Base-by-base conservation (phyloP, 139 green algal species). In the Pycnococcus provasolii region DNA sequence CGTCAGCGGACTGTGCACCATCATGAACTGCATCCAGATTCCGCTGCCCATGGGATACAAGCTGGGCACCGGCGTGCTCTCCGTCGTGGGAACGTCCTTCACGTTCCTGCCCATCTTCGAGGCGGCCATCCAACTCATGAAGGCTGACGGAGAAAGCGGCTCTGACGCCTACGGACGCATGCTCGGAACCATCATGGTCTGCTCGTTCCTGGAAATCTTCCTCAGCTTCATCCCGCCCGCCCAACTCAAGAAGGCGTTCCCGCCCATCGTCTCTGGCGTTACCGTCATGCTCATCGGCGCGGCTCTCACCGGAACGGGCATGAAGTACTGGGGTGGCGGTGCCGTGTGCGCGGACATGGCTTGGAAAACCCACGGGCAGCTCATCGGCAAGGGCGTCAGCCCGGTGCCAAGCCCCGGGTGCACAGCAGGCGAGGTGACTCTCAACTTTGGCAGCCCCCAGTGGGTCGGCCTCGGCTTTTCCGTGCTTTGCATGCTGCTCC, bases 271-370 rank as follows among this genome's bases (percentile, higher is more conserved):
- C 43, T 81, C 79, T 6, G 83, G 83, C 50, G 69, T 81, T 11
- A 73, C 76, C 4, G 79, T 89, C 51, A 77, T 85, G 42, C 68
- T 92, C 4, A 91, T 91, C 52, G 85, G 85, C 58, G 65, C 79
- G 9, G 59, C 73, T 54, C 73, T 90, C 11, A 68, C 73, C 15
- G 72, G 61, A 13, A 77, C 77, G 9, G 85, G 85, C n/a, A 82
- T 90, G 52, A 82, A 86, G 66, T 81, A 86, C 81, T 91, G 85
- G 85, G 85, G 85, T 51, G 85, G 85, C 53, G 85, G 85, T 47
- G 78, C 77, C 48, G 85, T 88, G 66, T 91, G 85, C 61, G 73
- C 66, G 0, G 76, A 85, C 63, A 87, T 53, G 60, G 37, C 60
- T 2, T 70, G 64, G 64, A 70, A 65, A 40, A 53, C 51, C 2